These are phyloP conservation scores for Gastrolobium bilobum DNA, from an alignment of 306 rosid species.

Conservation along the genomic window DNA sequence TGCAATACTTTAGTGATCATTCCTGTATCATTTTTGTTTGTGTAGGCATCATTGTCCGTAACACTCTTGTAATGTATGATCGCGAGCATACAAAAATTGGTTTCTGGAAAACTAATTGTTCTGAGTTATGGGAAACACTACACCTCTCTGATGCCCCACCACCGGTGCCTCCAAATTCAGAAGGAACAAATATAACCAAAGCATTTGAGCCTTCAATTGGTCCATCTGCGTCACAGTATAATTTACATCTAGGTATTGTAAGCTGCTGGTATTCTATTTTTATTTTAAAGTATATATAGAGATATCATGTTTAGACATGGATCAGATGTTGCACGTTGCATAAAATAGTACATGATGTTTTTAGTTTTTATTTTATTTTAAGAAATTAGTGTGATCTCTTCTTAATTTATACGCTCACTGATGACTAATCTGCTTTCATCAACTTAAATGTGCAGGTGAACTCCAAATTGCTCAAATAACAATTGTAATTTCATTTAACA, in stretches of 20 bases:
- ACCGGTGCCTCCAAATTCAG: constrained; percentile 60
- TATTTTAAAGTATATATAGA: constrained; percentile 5
- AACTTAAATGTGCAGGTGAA: constrained; percentile 66
- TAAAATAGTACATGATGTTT: constrained; percentile 25
- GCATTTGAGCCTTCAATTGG: constrained; percentile 62
- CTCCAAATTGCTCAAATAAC: constrained; percentile 73
- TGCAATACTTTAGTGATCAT: constrained; percentile 14
- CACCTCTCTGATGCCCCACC: constrained; percentile 65
- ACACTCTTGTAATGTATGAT: constrained; percentile 91
- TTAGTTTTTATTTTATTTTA: constrained; percentile 9
- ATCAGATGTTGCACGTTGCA: background rate
- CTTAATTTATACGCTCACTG: constrained; percentile 35
- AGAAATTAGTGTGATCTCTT: constrained; percentile 28
- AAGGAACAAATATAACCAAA: constrained; percentile 49
- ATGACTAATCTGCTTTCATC: constrained; percentile 35
- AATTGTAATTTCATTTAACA: constrained; percentile 71
- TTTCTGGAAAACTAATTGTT: constrained; percentile 99
- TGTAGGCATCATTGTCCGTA: constrained; percentile 89
- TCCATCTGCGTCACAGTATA: constrained; percentile 64
- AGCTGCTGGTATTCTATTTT: constrained; percentile 38
- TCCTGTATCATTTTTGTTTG: constrained; percentile 36
- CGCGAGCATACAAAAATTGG: constrained; percentile 84
- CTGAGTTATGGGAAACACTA: constrained; percentile 89
- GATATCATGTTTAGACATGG: constrained; percentile 30
- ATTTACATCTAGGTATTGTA: constrained; percentile 65